Evolutionary conservation across 441 rosid genomes (phyloP), one percentile per base, ranked within the genome.

Genomic region (Erodium trifolium): DNA sequence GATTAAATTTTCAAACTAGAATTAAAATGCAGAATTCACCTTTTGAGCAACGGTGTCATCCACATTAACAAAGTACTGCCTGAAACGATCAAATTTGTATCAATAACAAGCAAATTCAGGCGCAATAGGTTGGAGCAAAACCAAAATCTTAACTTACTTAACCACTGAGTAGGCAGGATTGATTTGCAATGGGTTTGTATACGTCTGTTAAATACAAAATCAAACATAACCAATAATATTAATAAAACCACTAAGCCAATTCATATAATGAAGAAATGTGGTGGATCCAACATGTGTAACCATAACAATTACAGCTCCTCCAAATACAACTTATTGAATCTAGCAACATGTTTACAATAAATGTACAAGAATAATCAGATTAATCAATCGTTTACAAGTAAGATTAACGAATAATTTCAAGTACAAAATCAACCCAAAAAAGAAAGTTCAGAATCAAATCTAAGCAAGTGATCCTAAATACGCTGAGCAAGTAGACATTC

Each of bases 111-210:
- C 60, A 53, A 53, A 53, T 53, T 53, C 9, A 53, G 60, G 60
- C 10, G 2, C 59, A 16, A 16, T 4, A 16, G 6, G 57, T 12
- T 51, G 17, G 17, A 51, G 57, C 23, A 16, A 53, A 43, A 8
- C 7, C 23, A 43, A 53, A 53, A 51, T 14, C 2, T 53, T 5
- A 27, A 78, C 93, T 84, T 80, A 90, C 98, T 90, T 92, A 31
- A 92, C 98, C 27, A 90, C 97, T 0, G 93, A 88, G 76, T 83
- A 92, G 8, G 97, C 92, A 57, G 98, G 97, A 71, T 92, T 88
- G 77, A 88, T 83, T 79, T 87, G 93, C 71, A 92, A 68, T 68
- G 95, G 97, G 75, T 92, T 92, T n/a, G 88, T 31, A 73, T 80
- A 87, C 16, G 82, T 86, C 97, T 90, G 85, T 75, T 73, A 65